Evolutionary conservation across 176 grass and related monocot species (phyloP), one percentile per base, ranked within the genome.

Genomic region (Avena sativa): DNA sequence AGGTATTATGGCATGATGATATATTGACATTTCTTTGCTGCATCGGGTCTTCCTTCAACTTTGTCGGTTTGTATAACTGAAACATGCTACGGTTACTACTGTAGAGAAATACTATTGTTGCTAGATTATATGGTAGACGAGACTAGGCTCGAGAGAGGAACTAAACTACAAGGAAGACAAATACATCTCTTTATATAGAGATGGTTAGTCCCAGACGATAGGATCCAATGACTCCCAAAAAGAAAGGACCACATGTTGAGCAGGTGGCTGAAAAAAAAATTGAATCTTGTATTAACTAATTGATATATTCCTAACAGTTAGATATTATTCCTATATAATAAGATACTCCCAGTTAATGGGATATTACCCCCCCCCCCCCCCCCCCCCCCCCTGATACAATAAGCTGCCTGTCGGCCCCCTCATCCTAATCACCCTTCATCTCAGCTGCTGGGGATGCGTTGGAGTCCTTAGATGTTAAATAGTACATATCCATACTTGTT

Each of bases 1-100:
- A 99, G 97, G 97, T 96, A 93, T 82, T 5, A 4, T 78, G 19
- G 12, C 44, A 75, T 75, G 47, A 75, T 17, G 47, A 52, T 47
- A 28, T 9, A 25, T 74, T 68, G 60, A 67, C 26, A 82, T 79
- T 74, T 76, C 40, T 21, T 82, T 69, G 38, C 47, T 79, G 50
- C 17, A 77, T 9, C 30, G 49, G 49, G 49, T 77, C 74, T 34
- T 76, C 25, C 50, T 56, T 53, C 4, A 77, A 56, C 1, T 77
- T 77, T 32, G 16, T 56, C 16, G 23, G 49, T 77, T 77, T 77
- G 74, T 20, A 77, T 77, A 77, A 32, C 50, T 55, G 49, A 34
- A 20, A 76, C 73, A 76, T 51, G 23, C 21, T 52, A 49, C 51
- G 46, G 13, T 26, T 50, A 46, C n/a, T 74, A n/a, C 23, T 64